These are phyloP conservation scores for Ophiocordyceps sinensis DNA, from an alignment of 2,329 filamentous ascomycete species.

Conservation along the genomic window DNA sequence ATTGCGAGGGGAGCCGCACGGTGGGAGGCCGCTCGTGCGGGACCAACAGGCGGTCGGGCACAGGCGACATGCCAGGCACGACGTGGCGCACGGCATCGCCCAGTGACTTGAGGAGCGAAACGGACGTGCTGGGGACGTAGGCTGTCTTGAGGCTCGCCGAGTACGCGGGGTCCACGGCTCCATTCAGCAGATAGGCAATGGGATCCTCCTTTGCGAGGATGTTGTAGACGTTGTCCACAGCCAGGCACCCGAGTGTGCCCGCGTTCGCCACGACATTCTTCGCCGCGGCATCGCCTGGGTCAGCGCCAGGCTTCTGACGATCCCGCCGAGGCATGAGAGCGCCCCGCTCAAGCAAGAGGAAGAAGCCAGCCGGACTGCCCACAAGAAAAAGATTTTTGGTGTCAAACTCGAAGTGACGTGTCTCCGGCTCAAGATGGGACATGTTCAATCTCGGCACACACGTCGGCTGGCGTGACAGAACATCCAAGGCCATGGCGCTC, in stretches of 20 bases:
- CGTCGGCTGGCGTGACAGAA: constrained; percentile 81
- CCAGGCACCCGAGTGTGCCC: constrained; percentile 76
- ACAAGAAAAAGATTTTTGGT: constrained; percentile 80
- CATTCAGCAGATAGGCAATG: constrained; percentile 86
- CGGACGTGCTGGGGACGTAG: constrained; percentile 59
- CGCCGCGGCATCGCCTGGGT: constrained; percentile 43
- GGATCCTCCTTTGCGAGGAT: constrained; percentile 58
- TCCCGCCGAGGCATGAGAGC: constrained; percentile 62
- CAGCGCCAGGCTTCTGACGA: constrained; percentile 59
- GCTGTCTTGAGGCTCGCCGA: constrained; percentile 63
- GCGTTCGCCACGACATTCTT: constrained; percentile 57
- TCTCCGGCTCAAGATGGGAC: constrained; percentile 24
- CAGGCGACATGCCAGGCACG: constrained; percentile 35
- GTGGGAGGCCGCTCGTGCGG: constrained; percentile 22
- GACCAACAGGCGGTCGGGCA: constrained; percentile 13
- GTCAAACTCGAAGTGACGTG: constrained; percentile 72
- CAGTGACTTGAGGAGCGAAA: constrained; percentile 50
- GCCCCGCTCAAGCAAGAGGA: constrained; percentile 68
- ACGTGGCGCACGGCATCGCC: constrained; percentile 48
- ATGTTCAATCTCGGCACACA: constrained; percentile 38
- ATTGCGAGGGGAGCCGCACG: constrained; percentile 40
- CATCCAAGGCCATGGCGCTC: constrained; percentile 86
- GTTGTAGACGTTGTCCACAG: constrained; percentile 95
- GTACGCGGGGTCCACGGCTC: constrained; percentile 71
- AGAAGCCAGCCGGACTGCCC: constrained; percentile 85